These are phyloP conservation scores for Chimonanthus praecox DNA, from an alignment of 164 flowering plant species.

Conservation along the genomic window DNA sequence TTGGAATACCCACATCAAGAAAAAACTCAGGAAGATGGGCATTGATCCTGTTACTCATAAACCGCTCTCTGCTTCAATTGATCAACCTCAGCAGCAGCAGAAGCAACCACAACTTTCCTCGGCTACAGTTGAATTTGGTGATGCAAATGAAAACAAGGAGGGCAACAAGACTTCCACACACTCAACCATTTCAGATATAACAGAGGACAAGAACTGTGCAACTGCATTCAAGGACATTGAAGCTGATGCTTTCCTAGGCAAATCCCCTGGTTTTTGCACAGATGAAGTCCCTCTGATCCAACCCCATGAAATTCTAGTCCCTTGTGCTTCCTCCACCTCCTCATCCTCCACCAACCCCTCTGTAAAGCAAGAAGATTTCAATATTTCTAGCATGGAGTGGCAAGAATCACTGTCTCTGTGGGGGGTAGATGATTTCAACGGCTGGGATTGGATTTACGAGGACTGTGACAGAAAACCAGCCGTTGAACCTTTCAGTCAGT, in stretches of 20 bases:
- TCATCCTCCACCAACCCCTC: conserved; percentile 25
- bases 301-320: conserved; percentile 50
- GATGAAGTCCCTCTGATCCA: conserved; percentile 67
- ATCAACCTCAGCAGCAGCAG: conserved; percentile 17
- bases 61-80: conserved; percentile 22
- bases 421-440: conserved; percentile 37
- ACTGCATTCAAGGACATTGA: conserved; percentile 11
- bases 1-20: conserved; percentile 80
- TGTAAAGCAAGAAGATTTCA: conserved; percentile 20
- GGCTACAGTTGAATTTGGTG: not conserved
- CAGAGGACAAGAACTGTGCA: conserved; percentile 18
- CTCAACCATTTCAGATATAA: conserved; percentile 13
- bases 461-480: conserved; percentile 19
- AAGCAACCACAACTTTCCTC: conserved; percentile 4
- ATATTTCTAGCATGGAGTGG: conserved; percentile 40
- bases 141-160: conserved; percentile 11
- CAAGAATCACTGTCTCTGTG: conserved; percentile 27
- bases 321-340: conserved; percentile 25
- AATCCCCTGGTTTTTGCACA: conserved; percentile 35
- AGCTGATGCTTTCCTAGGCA: conserved; percentile 11
- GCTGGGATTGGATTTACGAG: conserved; percentile 42
- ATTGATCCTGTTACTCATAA: conserved; percentile 70
- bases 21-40: conserved; percentile 67
- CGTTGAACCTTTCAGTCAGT: conserved; percentile 21
- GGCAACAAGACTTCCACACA: conserved; percentile 14